Evolutionary conservation across 2,329 filamentous ascomycete species (phyloP).

Genomic region (Colletotrichum falcatum): DNA sequence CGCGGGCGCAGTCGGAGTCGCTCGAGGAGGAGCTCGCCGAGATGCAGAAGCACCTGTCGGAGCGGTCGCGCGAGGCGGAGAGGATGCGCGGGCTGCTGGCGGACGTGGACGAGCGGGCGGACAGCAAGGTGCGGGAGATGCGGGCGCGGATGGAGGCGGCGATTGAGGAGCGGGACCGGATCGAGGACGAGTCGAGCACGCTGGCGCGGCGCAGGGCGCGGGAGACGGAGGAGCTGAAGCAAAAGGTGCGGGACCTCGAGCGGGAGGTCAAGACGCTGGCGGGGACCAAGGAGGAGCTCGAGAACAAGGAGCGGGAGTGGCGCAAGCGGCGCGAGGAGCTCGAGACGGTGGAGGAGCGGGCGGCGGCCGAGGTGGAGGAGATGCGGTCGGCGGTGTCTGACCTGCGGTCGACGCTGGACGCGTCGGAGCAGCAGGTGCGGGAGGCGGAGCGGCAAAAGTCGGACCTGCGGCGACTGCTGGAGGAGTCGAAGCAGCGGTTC

Average conservation of each 20-base stretch:
- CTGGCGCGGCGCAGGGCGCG: slow-evolving; percentile 80
- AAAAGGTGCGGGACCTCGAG: slow-evolving; percentile 84
- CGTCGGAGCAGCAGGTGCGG: slow-evolving; percentile 84
- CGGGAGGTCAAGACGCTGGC: slow-evolving; percentile 76
- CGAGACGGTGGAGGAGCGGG: slow-evolving; percentile 76
- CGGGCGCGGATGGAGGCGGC: slow-evolving; percentile 88
- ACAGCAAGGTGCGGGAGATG: slow-evolving; percentile 88
- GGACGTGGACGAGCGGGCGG: slow-evolving; percentile 86
- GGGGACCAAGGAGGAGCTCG: slow-evolving; percentile 83
- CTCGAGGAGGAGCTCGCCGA: slow-evolving; percentile 94
- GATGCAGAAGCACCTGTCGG: slow-evolving; percentile 85
- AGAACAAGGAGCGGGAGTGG: slow-evolving; percentile 79
- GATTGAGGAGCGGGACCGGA: slow-evolving; percentile 91
- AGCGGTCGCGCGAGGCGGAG: slow-evolving; percentile 91
- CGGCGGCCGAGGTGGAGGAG: slow-evolving; percentile 79
- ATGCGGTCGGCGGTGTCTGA: slow-evolving; percentile 81
- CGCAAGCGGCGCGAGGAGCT: slow-evolving; percentile 79
- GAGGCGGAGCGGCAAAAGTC: slow-evolving; percentile 86
- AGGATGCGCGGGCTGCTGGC: slow-evolving; percentile 91
- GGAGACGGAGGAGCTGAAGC: slow-evolving; percentile 88
- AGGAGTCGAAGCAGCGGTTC: slow-evolving; percentile 80
- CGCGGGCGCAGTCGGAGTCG: slow-evolving; percentile 82
- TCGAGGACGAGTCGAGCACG: slow-evolving; percentile 89
- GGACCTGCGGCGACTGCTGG: slow-evolving; percentile 80
- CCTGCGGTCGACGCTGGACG: slow-evolving; percentile 84